Conservation (phyloP, 1,284 basidiomycete genomes). For the Meira miltonrushii region DNA sequence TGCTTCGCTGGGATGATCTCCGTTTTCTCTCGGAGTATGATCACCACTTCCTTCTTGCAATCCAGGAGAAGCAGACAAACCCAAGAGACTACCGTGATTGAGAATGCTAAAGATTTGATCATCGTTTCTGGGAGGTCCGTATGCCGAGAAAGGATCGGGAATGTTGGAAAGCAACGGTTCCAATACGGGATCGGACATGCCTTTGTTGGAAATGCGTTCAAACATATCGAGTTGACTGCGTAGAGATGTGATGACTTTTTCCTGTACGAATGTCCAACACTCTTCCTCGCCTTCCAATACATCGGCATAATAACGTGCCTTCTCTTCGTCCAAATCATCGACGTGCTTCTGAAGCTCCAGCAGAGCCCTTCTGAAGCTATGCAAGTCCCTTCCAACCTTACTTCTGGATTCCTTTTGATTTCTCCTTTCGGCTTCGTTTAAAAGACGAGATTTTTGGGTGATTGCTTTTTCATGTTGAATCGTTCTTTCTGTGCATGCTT, state of each 20-base stretch:
- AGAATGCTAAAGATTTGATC: slow-evolving; percentile 75
- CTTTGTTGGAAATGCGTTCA: slow-evolving; percentile 79
- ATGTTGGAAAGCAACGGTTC: slow-evolving; percentile 82
- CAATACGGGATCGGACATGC: slow-evolving; percentile 75
- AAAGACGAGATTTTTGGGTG: background rate
- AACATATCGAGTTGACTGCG: slow-evolving; percentile 45
- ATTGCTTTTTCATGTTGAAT: slow-evolving; percentile 5
- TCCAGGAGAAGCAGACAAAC: background rate
- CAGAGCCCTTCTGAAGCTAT: slow-evolving; percentile 40
- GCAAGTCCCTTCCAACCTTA: slow-evolving; percentile 26
- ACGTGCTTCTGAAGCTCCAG: slow-evolving; percentile 77
- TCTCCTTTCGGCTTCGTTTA: slow-evolving; percentile 7
- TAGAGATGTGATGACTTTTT: slow-evolving; percentile 39
- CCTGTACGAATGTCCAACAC: slow-evolving; percentile 82
- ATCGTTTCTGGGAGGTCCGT: slow-evolving; percentile 77
- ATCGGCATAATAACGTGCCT: slow-evolving; percentile 72
- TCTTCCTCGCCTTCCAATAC: slow-evolving; percentile 88
- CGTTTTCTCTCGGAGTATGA: too few species aligned
- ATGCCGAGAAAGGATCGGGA: slow-evolving; percentile 87
- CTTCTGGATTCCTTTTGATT: slow-evolving; percentile 10
- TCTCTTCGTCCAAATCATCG: slow-evolving; percentile 75
- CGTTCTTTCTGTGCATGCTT: slow-evolving; percentile 4
- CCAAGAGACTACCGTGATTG: background rate
- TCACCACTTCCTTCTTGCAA: background rate
- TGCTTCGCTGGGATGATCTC: background rate